Conservation (phyloP, 2,329 filamentous ascomycete genomes). For the Chrysosporium queenslandicum region DNA sequence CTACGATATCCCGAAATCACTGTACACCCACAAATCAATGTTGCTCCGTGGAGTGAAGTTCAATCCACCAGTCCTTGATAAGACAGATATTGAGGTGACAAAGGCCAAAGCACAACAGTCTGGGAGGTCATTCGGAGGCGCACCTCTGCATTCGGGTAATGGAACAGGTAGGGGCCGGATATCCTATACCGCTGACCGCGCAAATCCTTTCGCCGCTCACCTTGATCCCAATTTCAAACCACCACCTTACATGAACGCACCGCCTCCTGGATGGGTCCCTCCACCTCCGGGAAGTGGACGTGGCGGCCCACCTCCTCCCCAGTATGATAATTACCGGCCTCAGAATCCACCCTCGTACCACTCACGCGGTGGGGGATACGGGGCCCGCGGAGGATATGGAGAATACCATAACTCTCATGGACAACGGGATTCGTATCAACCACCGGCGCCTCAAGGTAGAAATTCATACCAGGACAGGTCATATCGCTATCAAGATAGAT, state of each 20-base stretch:
- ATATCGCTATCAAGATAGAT: slow-evolving; percentile 19
- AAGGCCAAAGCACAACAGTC: slow-evolving; percentile 54
- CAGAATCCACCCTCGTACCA: slow-evolving; percentile 6
- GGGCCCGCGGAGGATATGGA: slow-evolving; percentile 15
- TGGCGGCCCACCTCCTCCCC: slow-evolving; percentile 30
- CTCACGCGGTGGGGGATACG: slow-evolving; percentile 11
- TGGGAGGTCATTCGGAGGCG: slow-evolving; percentile 62
- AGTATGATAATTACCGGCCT: slow-evolving; percentile 13
- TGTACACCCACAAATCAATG: slow-evolving; percentile 82
- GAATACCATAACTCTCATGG: slow-evolving; percentile 11
- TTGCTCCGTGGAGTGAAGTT: slow-evolving; percentile 73
- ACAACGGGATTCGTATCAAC: slow-evolving; percentile 12
- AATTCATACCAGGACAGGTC: slow-evolving; percentile 15
- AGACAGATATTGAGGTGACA: slow-evolving; percentile 63
- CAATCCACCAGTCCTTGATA: slow-evolving; percentile 60
- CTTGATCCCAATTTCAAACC: slow-evolving; percentile 36
- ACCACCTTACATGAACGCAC: slow-evolving; percentile 24
- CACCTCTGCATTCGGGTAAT: slow-evolving; percentile 45
- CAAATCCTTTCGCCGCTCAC: slow-evolving; percentile 41
- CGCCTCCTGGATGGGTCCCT: slow-evolving; percentile 27
- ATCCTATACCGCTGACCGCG: slow-evolving; percentile 42
- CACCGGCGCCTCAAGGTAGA: slow-evolving; percentile 9
- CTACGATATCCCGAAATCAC: slow-evolving; percentile 68
- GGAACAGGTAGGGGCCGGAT: slow-evolving; percentile 40
- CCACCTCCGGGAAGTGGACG: slow-evolving; percentile 29